Conservation (phyloP, 2,329 filamentous ascomycete species). For the Graphilbum sp. region DNA sequence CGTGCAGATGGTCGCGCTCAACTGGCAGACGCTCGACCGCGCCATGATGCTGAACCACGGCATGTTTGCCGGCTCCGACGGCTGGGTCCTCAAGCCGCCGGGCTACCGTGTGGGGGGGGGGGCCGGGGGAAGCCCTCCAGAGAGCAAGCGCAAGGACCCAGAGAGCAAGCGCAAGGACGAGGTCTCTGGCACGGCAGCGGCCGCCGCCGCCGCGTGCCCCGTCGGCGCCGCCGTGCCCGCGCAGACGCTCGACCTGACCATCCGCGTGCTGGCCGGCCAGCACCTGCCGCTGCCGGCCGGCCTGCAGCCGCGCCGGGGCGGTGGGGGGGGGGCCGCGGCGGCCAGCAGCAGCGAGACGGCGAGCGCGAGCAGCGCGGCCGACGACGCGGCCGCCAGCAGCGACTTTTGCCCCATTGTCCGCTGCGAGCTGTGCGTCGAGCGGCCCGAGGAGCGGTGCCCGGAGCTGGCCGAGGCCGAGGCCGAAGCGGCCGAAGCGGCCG, state of each 20-base stretch:
- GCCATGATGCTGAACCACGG: conserved; percentile 94
- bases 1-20: conserved; percentile 94
- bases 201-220: conserved; percentile 16
- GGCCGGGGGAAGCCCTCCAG: too few species aligned
- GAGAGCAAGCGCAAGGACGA: background rate
- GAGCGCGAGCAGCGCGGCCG: background rate
- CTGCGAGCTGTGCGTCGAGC: conserved; percentile 68
- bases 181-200: background rate
- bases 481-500: background rate
- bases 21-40: conserved; percentile 91
- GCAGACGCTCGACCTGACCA: conserved; percentile 44
- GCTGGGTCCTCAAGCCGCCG: conserved; percentile 73
- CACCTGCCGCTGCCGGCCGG: conserved; percentile 45
- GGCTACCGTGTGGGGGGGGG: conserved; percentile 55
- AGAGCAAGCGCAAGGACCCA: background rate
- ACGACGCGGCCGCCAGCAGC: conserved; percentile 12
- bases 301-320: too few species aligned
- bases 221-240: conserved; percentile 29
- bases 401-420: conserved; percentile 44
- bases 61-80: conserved; percentile 79
- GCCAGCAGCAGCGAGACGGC: background rate
- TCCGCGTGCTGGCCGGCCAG: conserved; percentile 64
- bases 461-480: background rate
- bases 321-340: background rate
- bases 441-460: conserved; percentile 21